Percentiles rank a stretch among this genome's conserved stretches.
These are phyloP conservation scores for Sarocladium strictum DNA, from an alignment of 2,329 filamentous ascomycete species.

Conservation along the genomic window DNA sequence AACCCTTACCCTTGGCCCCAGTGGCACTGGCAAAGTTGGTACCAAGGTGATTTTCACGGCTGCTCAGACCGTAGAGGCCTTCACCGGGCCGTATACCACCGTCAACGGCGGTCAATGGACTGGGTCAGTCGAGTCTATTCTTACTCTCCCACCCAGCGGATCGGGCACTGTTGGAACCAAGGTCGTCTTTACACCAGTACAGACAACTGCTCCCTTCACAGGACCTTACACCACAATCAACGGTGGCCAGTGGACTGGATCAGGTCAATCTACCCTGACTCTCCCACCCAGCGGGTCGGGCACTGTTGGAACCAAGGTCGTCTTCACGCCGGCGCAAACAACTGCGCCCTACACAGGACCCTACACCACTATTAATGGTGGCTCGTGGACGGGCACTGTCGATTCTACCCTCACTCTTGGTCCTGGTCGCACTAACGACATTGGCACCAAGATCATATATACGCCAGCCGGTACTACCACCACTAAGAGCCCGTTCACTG, in stretches of 20 bases:
- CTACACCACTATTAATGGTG: too few relatives aligned
- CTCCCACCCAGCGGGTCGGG: background rate
- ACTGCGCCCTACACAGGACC: too few relatives aligned
- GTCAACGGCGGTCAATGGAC: background rate
- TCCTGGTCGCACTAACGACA: background rate
- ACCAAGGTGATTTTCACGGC: background rate
- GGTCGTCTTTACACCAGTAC: background rate
- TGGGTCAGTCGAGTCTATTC: background rate
- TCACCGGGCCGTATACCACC: background rate
- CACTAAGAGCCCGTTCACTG: too few relatives aligned
- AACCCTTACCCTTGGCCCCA: background rate
- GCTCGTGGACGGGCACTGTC: background rate
- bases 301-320: background rate
- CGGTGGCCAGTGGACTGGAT: background rate
- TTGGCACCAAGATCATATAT: background rate
- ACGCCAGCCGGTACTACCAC: too few relatives aligned
- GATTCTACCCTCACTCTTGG: background rate
- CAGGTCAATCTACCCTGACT: background rate
- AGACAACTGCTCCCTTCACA: background rate
- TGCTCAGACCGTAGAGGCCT: background rate
- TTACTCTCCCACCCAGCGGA: background rate
- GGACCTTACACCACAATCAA: background rate
- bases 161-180: background rate
- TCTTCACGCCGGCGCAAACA: too few relatives aligned
- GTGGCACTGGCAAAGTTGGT: background rate